These are phyloP conservation scores for Aspergillus diversus DNA, from an alignment of 495 filamentous ascomycete species.

Conservation along the genomic window DNA sequence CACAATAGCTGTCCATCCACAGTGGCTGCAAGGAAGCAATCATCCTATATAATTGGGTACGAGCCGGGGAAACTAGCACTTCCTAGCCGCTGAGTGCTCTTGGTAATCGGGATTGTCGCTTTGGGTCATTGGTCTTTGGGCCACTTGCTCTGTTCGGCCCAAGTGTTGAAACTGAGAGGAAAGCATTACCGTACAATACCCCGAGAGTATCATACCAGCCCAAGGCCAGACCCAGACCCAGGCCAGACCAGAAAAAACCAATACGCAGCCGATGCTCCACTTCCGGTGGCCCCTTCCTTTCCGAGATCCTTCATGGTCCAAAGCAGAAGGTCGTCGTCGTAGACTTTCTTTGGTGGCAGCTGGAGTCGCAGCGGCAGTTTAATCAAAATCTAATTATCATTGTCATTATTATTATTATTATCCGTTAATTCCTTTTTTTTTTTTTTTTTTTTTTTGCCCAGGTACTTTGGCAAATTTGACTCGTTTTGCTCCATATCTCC, in stretches of 20 bases:
- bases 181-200: constrained; percentile 8
- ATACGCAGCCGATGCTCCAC: constrained; percentile 19
- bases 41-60: background rate
- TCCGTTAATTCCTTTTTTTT: background rate
- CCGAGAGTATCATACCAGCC: background rate
- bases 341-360: constrained; percentile 1
- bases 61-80: background rate
- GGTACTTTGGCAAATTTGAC: constrained; percentile 12
- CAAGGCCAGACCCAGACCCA: constrained; percentile 13
- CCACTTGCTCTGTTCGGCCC: constrained; percentile 18
- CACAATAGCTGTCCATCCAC: background rate
- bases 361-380: background rate
- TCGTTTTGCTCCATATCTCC: constrained; percentile 8
- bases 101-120: constrained; percentile 3
- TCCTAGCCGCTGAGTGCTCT: constrained; percentile 6
- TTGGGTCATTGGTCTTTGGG: constrained; percentile 21
- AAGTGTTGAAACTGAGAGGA: background rate
- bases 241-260: background rate
- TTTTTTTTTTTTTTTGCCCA: constrained; percentile 6
- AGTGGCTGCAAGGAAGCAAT: background rate
- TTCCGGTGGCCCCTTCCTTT: constrained; percentile 19
- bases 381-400: constrained; percentile 3
- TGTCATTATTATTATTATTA: constrained; percentile 1
- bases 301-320: constrained; percentile 13
- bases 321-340: constrained; percentile 7